Conservation (phyloP, 2,329 filamentous ascomycete species). For the Pseudocercospora macadamiae region DNA sequence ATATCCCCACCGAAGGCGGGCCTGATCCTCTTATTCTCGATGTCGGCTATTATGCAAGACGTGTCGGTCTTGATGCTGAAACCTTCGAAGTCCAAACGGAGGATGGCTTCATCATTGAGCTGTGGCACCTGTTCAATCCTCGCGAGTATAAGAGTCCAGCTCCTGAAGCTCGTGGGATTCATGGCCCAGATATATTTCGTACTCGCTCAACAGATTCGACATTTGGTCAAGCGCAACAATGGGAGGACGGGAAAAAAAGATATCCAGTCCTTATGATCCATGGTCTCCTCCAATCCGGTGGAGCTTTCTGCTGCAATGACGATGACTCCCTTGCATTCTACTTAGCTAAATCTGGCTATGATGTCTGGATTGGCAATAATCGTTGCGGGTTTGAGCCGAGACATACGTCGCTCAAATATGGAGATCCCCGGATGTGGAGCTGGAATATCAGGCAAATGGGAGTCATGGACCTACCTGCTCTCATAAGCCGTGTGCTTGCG, state of each 20-base stretch:
- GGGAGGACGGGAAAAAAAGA: constrained; percentile 51
- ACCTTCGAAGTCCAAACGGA: constrained; percentile 85
- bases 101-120: constrained; percentile 85
- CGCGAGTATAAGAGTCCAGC: constrained; percentile 63
- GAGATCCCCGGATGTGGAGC: constrained; percentile 90
- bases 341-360: constrained; percentile 87
- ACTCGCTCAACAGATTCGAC: constrained; percentile 24
- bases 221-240: constrained; percentile 41
- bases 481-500: constrained; percentile 75
- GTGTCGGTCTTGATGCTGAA: constrained; percentile 86
- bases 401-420: constrained; percentile 70
- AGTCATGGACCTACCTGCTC: constrained; percentile 80
- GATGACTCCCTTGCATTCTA: constrained; percentile 89
- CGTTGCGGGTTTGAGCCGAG: constrained; percentile 81
- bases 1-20: constrained; percentile 75
- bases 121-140: constrained; percentile 90
- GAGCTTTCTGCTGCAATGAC: constrained; percentile 87
- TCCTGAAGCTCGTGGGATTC: constrained; percentile 54
- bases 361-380: constrained; percentile 96
- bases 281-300: constrained; percentile 82
- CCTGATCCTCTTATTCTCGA: constrained; percentile 78
- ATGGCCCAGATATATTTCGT: constrained; percentile 65
- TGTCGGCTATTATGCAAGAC: constrained; percentile 77
- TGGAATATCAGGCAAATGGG: constrained; percentile 98
- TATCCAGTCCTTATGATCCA: constrained; percentile 89